Evolutionary conservation across 1,139 yeast species (phyloP), one percentile per base, ranked within the genome.

Genomic region (Candida pseudoviswanathii): DNA sequence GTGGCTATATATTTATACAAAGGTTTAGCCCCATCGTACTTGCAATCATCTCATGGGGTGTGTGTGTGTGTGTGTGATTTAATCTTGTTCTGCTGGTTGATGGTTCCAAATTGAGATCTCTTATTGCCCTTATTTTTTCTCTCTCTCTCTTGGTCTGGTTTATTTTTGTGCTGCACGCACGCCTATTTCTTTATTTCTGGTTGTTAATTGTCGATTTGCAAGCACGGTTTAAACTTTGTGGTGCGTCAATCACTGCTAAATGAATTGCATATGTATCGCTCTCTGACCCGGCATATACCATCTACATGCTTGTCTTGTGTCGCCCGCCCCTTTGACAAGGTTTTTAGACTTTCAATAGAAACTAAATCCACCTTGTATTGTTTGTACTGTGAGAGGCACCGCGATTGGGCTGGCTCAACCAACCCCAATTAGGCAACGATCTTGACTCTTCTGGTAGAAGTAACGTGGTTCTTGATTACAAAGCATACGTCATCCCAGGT

Each of bases 91-190:
- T 36, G 40, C 40, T 36, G 40, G 40, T 36, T 36, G 40, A 36
- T 36, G 40, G 9, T 36, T 22, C 40, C 40, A 36, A 22, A 36
- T 36, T 36, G 26, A 36, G 40, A 22, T 36, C 27, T 36, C 8
- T 21, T 36, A 36, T 11, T 36, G 27, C 16, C 10, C 5, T 36
- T 22, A 34, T 34, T 34, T 34, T 34, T 34, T 22, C 24, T 36
- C 21, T 36, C n/a, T 36, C n/a, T 22, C 5, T 9, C 25, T 16
- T 16, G 16, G 16, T 16, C 16, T 16, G 16, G 16, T 16, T 16
- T 16, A 11, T 22, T 22, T 21, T 22, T 22, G 26, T 21, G 26
- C 25, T 36, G 27, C 40, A 36, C 25, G 11, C 25, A 9, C 29
- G 40, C 16, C 22, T 21, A 16, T 32, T 2, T 9, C 6, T 32